Evolutionary conservation across 2,329 filamentous ascomycete genomes (phyloP).

Genomic region (Verticillium isaacii): DNA sequence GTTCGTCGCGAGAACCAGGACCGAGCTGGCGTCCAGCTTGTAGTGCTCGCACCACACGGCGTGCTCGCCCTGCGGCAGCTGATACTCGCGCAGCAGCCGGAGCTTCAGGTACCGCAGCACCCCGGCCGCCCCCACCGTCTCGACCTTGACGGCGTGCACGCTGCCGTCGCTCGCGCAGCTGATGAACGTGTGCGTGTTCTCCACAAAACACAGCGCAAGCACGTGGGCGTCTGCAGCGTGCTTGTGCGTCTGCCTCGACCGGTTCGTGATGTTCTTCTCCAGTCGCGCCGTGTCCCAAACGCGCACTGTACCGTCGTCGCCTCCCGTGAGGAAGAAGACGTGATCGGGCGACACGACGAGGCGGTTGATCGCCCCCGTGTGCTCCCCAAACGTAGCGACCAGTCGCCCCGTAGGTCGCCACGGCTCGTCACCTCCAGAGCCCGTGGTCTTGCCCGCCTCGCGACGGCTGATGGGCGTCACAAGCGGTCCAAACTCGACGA

Average conservation of each 20-base stretch:
- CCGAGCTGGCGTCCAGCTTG: conserved; percentile 74
- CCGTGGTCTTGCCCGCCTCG: conserved; percentile 43
- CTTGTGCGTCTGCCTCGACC: conserved; percentile 79
- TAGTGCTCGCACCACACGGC: conserved; percentile 93
- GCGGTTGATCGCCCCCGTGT: conserved; percentile 75
- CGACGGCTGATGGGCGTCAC: conserved; percentile 63
- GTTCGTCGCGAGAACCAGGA: conserved; percentile 82
- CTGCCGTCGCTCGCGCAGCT: conserved; percentile 87
- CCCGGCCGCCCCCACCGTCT: conserved; percentile 38
- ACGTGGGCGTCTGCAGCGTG: conserved; percentile 69
- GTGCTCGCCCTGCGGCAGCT: conserved; percentile 68
- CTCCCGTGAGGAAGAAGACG: conserved; percentile 88
- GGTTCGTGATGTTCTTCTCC: conserved; percentile 85
- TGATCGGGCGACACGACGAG: conserved; percentile 85
- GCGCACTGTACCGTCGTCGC: conserved; percentile 85
- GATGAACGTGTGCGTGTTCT: conserved; percentile 89
- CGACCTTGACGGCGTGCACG: conserved; percentile 84
- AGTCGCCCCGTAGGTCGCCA: conserved; percentile 85
- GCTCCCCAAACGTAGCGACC: conserved; percentile 85
- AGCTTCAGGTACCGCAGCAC: conserved; percentile 75
- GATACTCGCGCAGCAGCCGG: conserved; percentile 71
- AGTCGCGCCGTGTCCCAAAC: conserved; percentile 89
- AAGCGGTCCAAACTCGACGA: conserved; percentile 71
- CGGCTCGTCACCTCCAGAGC: conserved; percentile 49
- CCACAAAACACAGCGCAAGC: conserved; percentile 81